Conservation (phyloP, 495 filamentous ascomycete species). For the Xylaria longipes region DNA sequence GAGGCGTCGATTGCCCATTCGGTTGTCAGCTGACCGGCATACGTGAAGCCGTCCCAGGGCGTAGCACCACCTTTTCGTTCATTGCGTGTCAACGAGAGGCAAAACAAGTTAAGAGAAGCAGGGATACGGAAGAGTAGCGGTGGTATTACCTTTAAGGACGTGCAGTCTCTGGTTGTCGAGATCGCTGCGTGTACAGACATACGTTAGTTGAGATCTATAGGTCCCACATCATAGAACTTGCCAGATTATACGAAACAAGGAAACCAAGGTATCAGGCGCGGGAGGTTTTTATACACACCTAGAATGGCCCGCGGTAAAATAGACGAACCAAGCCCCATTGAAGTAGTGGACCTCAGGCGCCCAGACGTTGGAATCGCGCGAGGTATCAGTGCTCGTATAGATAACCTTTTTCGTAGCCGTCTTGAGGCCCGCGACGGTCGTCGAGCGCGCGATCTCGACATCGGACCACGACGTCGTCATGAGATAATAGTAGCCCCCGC, state of each 20-base stretch:
- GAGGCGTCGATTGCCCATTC: slow-evolving; percentile 59
- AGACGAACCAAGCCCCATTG: slow-evolving; percentile 56
- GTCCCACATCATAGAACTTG: too few species aligned
- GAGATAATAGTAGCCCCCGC: slow-evolving; percentile 61
- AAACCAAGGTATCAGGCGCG: too few species aligned
- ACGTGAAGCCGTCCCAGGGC: slow-evolving; percentile 49
- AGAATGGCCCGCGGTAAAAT: slow-evolving; percentile 43
- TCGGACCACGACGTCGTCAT: slow-evolving; percentile 56
- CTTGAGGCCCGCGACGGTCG: slow-evolving; percentile 56
- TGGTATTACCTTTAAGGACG: slow-evolving; percentile 42
- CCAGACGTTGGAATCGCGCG: slow-evolving; percentile 61
- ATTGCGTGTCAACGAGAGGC: slow-evolving; percentile 24
- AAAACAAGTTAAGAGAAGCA: neutral
- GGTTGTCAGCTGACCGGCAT: slow-evolving; percentile 42
- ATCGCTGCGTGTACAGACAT: too few species aligned
- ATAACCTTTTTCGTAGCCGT: slow-evolving; percentile 55
- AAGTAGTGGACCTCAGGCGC: slow-evolving; percentile 61
- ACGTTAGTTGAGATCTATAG: too few species aligned
- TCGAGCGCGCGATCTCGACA: slow-evolving; percentile 56
- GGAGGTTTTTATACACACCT: too few species aligned
- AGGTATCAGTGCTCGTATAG: slow-evolving; percentile 47
- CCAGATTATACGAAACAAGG: too few species aligned
- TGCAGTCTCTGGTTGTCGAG: slow-evolving; percentile 46
- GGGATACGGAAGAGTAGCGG: neutral
- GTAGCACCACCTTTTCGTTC: slow-evolving; percentile 43